Conservation (phyloP, 2,329 filamentous ascomycete species). For the Myotisia sp. region DNA sequence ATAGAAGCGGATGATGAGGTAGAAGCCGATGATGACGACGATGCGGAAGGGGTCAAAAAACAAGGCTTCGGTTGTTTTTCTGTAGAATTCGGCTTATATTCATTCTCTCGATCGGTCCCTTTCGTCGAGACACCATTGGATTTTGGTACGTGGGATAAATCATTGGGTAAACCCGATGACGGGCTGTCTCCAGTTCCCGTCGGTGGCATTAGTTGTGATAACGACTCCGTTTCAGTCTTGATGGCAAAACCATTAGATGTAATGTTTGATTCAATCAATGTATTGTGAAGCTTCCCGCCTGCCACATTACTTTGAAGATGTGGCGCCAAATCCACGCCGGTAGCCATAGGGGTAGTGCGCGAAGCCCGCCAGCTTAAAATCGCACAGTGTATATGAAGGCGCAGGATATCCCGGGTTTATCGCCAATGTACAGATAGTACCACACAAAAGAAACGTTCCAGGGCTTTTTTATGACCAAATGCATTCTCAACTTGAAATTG, state of each 20-base stretch:
- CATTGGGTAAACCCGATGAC: no score
- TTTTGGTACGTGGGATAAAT: no score
- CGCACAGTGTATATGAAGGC: no score
- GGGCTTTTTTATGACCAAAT: no score
- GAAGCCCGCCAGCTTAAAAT: no score
- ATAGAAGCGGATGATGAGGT: conserved; percentile 9
- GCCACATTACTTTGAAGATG: background rate
- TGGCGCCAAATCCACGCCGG: conserved; percentile 1
- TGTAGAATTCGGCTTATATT: conserved; percentile 2
- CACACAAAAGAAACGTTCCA: no score
- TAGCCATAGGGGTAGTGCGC: background rate
- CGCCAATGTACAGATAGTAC: no score
- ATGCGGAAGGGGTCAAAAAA: background rate
- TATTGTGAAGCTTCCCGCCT: background rate
- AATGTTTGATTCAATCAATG: background rate
- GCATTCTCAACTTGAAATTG: no score
- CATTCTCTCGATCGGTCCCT: background rate
- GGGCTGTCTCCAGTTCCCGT: no score
- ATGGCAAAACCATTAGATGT: background rate
- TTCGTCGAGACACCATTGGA: background rate
- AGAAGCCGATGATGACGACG: conserved; percentile 4
- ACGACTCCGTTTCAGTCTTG: background rate
- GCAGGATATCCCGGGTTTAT: no score
- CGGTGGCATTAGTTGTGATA: background rate
- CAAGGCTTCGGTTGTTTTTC: conserved; percentile 1